Evolutionary conservation across 495 filamentous ascomycete species (phyloP).

Genomic region (Tuber calosporum): DNA sequence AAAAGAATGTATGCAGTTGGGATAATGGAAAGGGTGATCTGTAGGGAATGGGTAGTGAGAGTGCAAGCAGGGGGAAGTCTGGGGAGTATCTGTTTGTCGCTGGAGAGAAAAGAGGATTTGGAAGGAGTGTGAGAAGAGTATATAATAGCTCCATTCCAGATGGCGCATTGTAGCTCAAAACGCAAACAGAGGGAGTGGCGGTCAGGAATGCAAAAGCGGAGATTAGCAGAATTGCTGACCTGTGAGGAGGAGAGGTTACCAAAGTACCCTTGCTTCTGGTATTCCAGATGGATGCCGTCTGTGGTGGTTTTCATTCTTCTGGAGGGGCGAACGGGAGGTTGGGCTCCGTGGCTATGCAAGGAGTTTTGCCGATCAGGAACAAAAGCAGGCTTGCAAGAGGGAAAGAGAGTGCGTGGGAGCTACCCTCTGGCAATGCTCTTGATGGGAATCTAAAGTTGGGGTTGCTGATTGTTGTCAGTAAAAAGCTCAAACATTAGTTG

Average conservation of each 20-base stretch:
- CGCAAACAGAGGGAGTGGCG: not conserved
- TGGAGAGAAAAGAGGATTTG: not conserved
- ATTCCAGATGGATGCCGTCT: not conserved
- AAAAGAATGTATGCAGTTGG: slow-evolving; percentile 30
- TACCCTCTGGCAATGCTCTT: not conserved
- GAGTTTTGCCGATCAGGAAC: not conserved
- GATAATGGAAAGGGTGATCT: not conserved
- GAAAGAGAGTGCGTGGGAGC: not conserved
- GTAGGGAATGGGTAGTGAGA: not conserved
- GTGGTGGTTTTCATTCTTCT: not conserved
- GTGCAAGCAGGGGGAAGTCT: not conserved
- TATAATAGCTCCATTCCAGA: not conserved
- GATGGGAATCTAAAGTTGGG: not conserved
- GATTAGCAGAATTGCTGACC: not conserved
- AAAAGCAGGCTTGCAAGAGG: not conserved
- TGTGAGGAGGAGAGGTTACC: not conserved
- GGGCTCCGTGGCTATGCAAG: not conserved
- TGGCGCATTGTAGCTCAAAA: not conserved
- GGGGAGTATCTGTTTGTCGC: not conserved
- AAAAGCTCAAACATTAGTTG: not conserved
- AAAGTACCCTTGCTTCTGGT: not conserved
- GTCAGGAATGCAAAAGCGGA: not conserved
- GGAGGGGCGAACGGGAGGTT: not conserved
- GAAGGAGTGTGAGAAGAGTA: not conserved
- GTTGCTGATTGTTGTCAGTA: not conserved